phyloP scores from a whole-genome alignment of 1,284 basidiomycete genomes.

The Irpex sp. region DNA sequence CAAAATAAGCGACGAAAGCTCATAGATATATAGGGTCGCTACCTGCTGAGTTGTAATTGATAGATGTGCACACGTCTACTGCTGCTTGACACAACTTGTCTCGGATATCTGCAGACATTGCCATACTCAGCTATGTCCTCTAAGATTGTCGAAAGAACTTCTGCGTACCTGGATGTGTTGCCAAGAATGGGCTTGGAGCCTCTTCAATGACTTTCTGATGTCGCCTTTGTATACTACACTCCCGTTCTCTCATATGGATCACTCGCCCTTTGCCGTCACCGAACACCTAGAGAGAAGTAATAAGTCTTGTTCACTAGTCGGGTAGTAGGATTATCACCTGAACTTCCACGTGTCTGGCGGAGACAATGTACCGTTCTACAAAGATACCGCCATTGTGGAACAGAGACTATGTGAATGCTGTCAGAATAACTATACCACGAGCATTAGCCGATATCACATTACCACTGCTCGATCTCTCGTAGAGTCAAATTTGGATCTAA shows the following conservation, averaged over 20 bases:
- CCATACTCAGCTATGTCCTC: not conserved
- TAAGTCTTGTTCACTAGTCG: too few species aligned
- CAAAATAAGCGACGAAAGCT: not conserved
- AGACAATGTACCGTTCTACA: slow-evolving; percentile 54
- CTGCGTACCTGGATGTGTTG: slow-evolving; percentile 30
- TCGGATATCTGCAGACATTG: slow-evolving; percentile 30
- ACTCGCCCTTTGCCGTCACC: slow-evolving; percentile 56
- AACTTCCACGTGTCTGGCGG: slow-evolving; percentile 61
- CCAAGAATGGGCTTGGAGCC: slow-evolving; percentile 50
- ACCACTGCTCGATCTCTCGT: slow-evolving; percentile 45
- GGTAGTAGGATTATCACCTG: slow-evolving; percentile 36
- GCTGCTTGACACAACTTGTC: slow-evolving; percentile 49
- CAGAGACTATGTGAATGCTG: slow-evolving; percentile 30
- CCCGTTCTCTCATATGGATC: slow-evolving; percentile 65
- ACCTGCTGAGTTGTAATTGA: slow-evolving; percentile 59
- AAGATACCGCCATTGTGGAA: slow-evolving; percentile 56
- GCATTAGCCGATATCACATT: slow-evolving; percentile 10
- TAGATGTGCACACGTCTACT: slow-evolving; percentile 40
- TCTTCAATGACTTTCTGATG: slow-evolving; percentile 78
- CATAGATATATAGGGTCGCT: not conserved
- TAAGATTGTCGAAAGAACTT: not conserved
- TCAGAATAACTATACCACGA: slow-evolving; percentile 8
- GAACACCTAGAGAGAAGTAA: slow-evolving; percentile 39
- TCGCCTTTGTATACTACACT: slow-evolving; percentile 65
- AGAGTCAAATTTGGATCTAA: slow-evolving; percentile 31